Evolutionary conservation across 495 filamentous ascomycete genomes (phyloP).

Genomic region (Talaromyces wortmannii): DNA sequence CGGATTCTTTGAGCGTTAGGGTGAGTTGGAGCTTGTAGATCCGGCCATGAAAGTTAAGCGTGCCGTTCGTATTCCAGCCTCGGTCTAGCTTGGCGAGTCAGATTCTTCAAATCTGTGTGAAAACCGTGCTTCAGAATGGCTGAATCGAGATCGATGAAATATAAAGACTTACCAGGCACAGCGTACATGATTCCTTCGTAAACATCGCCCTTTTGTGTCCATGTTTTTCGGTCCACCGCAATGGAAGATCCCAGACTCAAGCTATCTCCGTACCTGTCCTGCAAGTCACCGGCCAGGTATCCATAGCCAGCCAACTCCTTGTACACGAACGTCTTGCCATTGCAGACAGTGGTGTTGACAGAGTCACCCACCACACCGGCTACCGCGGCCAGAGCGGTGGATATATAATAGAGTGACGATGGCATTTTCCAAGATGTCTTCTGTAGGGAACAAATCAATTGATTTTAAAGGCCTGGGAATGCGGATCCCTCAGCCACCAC

Average conservation of each 20-base stretch:
- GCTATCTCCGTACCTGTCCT: conserved; percentile 70
- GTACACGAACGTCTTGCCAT: conserved; percentile 59
- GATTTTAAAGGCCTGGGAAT: too few relatives aligned
- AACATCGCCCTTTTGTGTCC: conserved; percentile 49
- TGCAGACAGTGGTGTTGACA: conserved; percentile 54
- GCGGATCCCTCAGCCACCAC: too few relatives aligned
- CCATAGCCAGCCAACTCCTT: conserved; percentile 68
- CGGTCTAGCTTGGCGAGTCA: neutral
- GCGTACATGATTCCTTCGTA: conserved; percentile 61
- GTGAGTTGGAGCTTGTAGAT: conserved; percentile 64
- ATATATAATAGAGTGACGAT: too few relatives aligned
- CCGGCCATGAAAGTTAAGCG: conserved; percentile 64
- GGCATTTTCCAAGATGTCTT: too few relatives aligned
- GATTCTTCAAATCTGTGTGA: too few relatives aligned
- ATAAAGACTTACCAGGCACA: conserved; percentile 47
- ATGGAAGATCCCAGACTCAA: conserved; percentile 63
- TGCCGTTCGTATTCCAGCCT: conserved; percentile 64
- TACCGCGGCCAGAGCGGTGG: too few relatives aligned
- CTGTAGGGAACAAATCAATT: too few relatives aligned
- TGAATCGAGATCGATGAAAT: too few relatives aligned
- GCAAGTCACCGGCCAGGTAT: conserved; percentile 47
- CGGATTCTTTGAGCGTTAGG: conserved; percentile 46
- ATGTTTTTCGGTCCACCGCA: conserved; percentile 53
- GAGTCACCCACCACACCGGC: too few relatives aligned
- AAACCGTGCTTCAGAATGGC: too few relatives aligned